Base-by-base conservation (phyloP, 441 rosid species). In the Theobroma grandiflorum region DNA sequence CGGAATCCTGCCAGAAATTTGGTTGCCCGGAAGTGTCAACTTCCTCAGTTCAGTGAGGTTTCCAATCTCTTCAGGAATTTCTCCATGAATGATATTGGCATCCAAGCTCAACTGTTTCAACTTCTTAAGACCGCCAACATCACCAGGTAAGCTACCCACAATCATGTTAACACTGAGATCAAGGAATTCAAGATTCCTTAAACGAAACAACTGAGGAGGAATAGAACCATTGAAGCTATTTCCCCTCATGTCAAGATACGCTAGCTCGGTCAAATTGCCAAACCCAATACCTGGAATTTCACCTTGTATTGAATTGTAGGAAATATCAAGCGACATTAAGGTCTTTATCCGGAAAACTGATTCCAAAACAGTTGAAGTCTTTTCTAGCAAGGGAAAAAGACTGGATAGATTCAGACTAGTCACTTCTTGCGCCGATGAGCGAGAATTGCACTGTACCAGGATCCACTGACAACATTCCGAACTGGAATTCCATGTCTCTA, bases 401-500 rank as follows among this genome's bases (percentile, higher is more conserved):
- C 2, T 3, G 11, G 3, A 2, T 0, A 84, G 66, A 76, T 72
- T 16, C 8, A 82, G 77, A 15, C 81, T 79, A 59, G 33, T 78
- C 52, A 82, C 87, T 12, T 74, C 68, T 33, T 66, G 67, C 2
- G 72, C 43, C 64, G 72, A 65, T 11, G 82, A 80, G 11, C 35
- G 65, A 57, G 81, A 20, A 70, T 69, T 26, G 66, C 89, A 82
- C 14, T 53, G 26, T 18, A 86, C 84, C n/a, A 14, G 72, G 0
- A 73, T 18, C 89, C 83, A 84, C 22, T 26, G 67, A 81, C 87
- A 82, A 72, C 87, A 86, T 72, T 82, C 83, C 14, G 85, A 82
- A 79, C 74, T 82, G 43, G 80, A 81, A 78, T n/a, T 78, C 89
- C 83, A 84, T 43, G 80, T 72, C 43, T 69, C 58, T 35, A 84